These are phyloP conservation scores for Cladosporium colombiae DNA, from an alignment of 2,329 filamentous ascomycete species.

Conservation along the genomic window DNA sequence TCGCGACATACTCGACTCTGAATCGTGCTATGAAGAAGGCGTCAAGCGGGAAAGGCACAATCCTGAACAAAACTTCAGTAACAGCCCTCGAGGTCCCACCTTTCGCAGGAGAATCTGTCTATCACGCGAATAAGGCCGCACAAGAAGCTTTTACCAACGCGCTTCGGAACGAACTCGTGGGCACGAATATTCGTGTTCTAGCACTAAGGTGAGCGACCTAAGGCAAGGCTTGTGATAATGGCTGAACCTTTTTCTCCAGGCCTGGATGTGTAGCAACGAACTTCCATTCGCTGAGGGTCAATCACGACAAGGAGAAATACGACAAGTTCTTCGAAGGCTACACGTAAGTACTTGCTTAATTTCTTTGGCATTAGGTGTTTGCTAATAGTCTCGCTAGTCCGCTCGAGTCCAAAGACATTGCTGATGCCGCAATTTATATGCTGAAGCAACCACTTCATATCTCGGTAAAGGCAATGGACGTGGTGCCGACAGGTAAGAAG, in stretches of 20 bases:
- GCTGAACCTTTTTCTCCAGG: conserved; percentile 31
- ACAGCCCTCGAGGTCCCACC: conserved; percentile 52
- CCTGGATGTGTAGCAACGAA: conserved; percentile 52
- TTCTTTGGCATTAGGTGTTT: neutral
- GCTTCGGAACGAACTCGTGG: conserved; percentile 50
- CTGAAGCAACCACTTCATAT: neutral
- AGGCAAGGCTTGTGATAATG: neutral
- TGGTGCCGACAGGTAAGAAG: neutral
- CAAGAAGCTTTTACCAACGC: conserved; percentile 54
- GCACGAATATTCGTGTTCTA: conserved; percentile 50
- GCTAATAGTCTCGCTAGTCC: neutral
- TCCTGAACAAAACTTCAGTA: conserved; percentile 51
- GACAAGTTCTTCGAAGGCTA: conserved; percentile 50
- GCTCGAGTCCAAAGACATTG: neutral
- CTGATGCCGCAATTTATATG: neutral
- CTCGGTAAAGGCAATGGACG: neutral
- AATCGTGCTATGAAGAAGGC: conserved; percentile 45
- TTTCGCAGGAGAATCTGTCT: conserved; percentile 52
- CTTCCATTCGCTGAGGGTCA: conserved; percentile 51
- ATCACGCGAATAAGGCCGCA: conserved; percentile 50
- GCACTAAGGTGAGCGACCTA: conserved; percentile 25
- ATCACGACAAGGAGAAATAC: conserved; percentile 45
- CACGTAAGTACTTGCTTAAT: conserved; percentile 26
- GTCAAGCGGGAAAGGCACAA: conserved; percentile 39
- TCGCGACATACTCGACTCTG: conserved; percentile 46